Base-by-base conservation (phyloP, 2,329 filamentous ascomycete species). In the Aureobasidium leucospermi region DNA sequence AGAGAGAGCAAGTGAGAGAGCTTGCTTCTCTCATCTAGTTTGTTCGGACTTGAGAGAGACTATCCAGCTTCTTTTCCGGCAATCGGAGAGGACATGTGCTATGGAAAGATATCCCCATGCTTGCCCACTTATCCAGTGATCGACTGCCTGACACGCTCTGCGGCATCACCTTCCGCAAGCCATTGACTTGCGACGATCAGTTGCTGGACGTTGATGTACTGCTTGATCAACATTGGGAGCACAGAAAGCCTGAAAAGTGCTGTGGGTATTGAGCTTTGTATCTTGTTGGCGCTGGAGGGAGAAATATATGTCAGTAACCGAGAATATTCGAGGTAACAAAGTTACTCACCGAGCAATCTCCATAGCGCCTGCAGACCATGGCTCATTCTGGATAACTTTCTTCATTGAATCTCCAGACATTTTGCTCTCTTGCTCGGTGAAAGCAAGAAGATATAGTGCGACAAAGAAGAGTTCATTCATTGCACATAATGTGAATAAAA, bases 391-490 rank as follows among this genome's bases (percentile, higher is more conserved):
- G 66, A 96, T 81, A 65, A 89, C 83, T 62, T 83, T 6, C 2
- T 7, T 49, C 16, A 49, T 28, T 8, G 23, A 16, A 23, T 29
- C 19, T 6, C n/a, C 16, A 3, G 31, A 16, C 1, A 53, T 8
- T 8, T 4, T 10, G 34, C 2, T n/a, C 2, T 16, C 36, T 11
- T 53, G 23, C 66, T 84, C 78, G 63, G 86, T 67, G 81, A 99
- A 97, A 68, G 92, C 96, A 61, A 97, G 87, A 57, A 99, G 88
- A 78, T 97, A 97, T 63, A 97, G 85, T 32, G 90, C 92, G 71
- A 99, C 96, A 81, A 97, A 99, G 82, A 96, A 97, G 65, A 91
- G 77, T 76, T 99, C 94, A 74, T 97, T 97, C 65, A 96, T 77
- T 60, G 85, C 81, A 79, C 94, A 99, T 75, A 90, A 89, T 63